These are phyloP conservation scores for Coleophoma eucalyptorum DNA, from an alignment of 2,329 filamentous ascomycete species.

Conservation along the genomic window DNA sequence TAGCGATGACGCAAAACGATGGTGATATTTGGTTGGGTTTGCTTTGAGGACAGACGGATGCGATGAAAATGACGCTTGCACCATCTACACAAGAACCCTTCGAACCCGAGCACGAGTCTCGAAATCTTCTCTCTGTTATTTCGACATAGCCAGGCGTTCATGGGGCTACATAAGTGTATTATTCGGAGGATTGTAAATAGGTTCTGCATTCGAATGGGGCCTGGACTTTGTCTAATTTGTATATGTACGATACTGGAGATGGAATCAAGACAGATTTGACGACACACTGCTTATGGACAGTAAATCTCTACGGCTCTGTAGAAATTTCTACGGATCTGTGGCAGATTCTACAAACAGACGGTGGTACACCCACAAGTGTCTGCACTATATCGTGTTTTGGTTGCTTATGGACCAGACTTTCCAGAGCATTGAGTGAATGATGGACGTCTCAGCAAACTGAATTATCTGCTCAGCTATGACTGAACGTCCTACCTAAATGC, in stretches of 20 bases:
- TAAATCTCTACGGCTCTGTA: not conserved
- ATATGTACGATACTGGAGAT: slow-evolving; percentile 18
- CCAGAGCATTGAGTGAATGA: too few species aligned
- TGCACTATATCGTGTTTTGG: too few species aligned
- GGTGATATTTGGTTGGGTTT: slow-evolving; percentile 4
- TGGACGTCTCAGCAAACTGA: too few species aligned
- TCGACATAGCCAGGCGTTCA: slow-evolving; percentile 29
- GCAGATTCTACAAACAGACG: too few species aligned
- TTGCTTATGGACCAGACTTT: too few species aligned
- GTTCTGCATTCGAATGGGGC: slow-evolving; percentile 19
- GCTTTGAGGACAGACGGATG: slow-evolving; percentile 4
- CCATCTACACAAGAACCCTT: not conserved
- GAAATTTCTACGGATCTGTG: too few species aligned
- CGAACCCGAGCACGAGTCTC: slow-evolving; percentile 8
- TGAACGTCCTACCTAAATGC: too few species aligned
- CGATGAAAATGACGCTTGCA: not conserved
- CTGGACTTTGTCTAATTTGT: slow-evolving; percentile 8
- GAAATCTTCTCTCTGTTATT: slow-evolving; percentile 28
- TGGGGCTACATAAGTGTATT: slow-evolving; percentile 19
- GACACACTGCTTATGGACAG: too few species aligned
- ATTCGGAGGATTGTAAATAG: not conserved
- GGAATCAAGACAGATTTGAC: not conserved
- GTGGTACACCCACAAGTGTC: too few species aligned
- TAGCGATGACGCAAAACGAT: slow-evolving; percentile 27
- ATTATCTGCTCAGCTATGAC: too few species aligned